phyloP scores from a whole-genome alignment of 2,329 filamentous ascomycete genomes.

The Trichoderma breve region DNA sequence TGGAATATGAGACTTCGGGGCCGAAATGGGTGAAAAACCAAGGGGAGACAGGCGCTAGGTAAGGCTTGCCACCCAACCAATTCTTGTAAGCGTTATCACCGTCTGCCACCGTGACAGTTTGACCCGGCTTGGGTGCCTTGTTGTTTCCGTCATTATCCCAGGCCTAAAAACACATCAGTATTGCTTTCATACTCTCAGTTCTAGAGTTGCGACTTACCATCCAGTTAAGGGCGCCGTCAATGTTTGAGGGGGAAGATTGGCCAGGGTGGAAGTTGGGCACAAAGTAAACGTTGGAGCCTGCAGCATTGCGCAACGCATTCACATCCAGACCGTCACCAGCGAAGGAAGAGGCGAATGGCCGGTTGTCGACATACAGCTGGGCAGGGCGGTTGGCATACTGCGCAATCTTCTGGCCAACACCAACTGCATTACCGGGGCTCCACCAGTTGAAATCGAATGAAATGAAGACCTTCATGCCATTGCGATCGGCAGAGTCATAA shows the following conservation, averaged over 20 bases:
- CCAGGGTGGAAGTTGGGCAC: conserved; percentile 50
- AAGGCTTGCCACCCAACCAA: conserved; percentile 43
- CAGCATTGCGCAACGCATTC: conserved; percentile 38
- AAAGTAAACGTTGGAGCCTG: conserved; percentile 46
- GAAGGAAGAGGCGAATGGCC: conserved; percentile 55
- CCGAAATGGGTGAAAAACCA: conserved; percentile 53
- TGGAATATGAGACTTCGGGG: conserved; percentile 21
- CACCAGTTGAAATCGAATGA: conserved; percentile 57
- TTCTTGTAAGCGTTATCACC: conserved; percentile 36
- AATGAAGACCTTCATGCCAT: conserved; percentile 53
- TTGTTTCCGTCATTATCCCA: conserved; percentile 48
- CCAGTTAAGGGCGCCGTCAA: conserved; percentile 49
- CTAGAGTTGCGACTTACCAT: conserved; percentile 22
- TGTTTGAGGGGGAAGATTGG: conserved; percentile 35
- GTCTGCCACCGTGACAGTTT: conserved; percentile 32
- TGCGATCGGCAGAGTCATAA: conserved; percentile 46
- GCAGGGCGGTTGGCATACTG: conserved; percentile 43
- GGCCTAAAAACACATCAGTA: conserved; percentile 23
- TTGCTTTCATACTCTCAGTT: not conserved
- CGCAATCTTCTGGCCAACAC: conserved; percentile 46
- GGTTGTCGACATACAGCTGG: conserved; percentile 49
- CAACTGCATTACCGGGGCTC: conserved; percentile 35
- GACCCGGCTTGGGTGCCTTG: conserved; percentile 44
- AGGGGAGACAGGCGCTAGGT: conserved; percentile 44
- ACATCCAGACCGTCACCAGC: conserved; percentile 47